A percentile compares a stretch with the other conserved stretches of the same genome.
phyloP scores from a whole-genome alignment of 2,329 filamentous ascomycete species.

The Cryphonectria naterciae region DNA sequence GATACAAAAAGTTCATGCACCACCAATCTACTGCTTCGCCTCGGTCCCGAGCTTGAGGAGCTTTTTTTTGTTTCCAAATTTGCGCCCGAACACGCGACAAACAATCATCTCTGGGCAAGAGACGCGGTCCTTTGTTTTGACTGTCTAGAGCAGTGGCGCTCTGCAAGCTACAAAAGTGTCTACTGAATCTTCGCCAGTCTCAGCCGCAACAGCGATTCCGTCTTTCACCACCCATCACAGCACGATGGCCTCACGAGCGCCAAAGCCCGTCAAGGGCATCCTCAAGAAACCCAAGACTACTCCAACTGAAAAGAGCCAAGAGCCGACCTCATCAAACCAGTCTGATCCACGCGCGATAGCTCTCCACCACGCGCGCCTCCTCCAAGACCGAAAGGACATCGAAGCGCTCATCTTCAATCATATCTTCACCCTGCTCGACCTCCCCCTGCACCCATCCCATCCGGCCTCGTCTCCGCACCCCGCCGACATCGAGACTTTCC shows the following conservation, averaged over 20 bases:
- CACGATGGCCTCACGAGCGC: constrained; percentile 43
- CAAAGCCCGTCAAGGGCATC: constrained; percentile 56
- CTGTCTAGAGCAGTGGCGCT: not conserved
- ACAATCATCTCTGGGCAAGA: not conserved
- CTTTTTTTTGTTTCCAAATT: not conserved
- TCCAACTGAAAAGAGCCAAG: constrained; percentile 38
- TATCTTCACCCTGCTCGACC: constrained; percentile 72
- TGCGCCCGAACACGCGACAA: not conserved
- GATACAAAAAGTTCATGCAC: not conserved
- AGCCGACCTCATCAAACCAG: constrained; percentile 49
- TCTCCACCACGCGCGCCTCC: constrained; percentile 77
- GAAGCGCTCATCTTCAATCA: constrained; percentile 74
- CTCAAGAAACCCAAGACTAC: constrained; percentile 61
- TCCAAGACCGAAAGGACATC: constrained; percentile 81
- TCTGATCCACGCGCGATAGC: constrained; percentile 61
- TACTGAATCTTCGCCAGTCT: not conserved
- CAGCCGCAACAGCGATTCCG: not conserved
- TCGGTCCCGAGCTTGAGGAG: not conserved
- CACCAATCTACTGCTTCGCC: not conserved
- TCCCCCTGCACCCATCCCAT: constrained; percentile 46
- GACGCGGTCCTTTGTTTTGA: not conserved
- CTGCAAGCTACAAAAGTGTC: not conserved
- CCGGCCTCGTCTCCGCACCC: constrained; percentile 55
- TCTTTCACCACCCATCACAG: not conserved
- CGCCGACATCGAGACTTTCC: constrained; percentile 68